Conservation (phyloP, 768 basidiomycete species). For the Filobasidium floriforme region DNA sequence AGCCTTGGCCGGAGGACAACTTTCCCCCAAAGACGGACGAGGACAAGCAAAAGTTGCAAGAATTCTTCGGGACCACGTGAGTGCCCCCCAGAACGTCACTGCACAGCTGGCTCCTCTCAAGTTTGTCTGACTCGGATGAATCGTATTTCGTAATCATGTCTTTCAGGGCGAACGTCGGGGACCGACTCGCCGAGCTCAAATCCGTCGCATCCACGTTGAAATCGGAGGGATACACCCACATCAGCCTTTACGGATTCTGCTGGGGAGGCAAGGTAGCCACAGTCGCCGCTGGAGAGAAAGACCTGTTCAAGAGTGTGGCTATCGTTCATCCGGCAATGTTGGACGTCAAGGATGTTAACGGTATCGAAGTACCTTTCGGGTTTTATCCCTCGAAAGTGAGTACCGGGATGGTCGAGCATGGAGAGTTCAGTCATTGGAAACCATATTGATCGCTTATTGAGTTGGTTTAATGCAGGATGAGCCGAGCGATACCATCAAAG, state of each 20-base stretch:
- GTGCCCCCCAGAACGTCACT: conserved; percentile 7
- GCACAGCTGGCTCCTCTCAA: background rate
- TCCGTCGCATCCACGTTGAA: conserved; percentile 48
- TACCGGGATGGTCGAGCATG: no score
- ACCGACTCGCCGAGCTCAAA: conserved; percentile 55
- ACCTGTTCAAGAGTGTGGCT: conserved; percentile 46
- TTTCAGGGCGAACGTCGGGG: conserved; percentile 39
- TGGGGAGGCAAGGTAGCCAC: conserved; percentile 46
- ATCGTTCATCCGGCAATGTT: conserved; percentile 48
- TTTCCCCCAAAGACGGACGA: conserved; percentile 55
- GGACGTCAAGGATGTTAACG: conserved; percentile 34
- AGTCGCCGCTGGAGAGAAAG: conserved; percentile 35
- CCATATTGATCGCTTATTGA: no score
- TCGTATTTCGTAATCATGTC: background rate
- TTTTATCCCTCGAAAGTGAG: conserved; percentile 46
- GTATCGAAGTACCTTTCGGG: conserved; percentile 32
- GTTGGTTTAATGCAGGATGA: no score
- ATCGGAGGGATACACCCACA: conserved; percentile 47
- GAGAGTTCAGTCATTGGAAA: no score
- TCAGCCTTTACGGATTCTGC: conserved; percentile 50
- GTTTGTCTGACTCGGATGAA: no score
- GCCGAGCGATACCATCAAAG: conserved; percentile 42
- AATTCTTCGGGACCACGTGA: conserved; percentile 55
- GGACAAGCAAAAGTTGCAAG: conserved; percentile 53
- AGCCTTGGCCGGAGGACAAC: conserved; percentile 50